These are phyloP conservation scores for Athelia psychrophila DNA, from an alignment of 1,284 basidiomycete species.

Conservation along the genomic window DNA sequence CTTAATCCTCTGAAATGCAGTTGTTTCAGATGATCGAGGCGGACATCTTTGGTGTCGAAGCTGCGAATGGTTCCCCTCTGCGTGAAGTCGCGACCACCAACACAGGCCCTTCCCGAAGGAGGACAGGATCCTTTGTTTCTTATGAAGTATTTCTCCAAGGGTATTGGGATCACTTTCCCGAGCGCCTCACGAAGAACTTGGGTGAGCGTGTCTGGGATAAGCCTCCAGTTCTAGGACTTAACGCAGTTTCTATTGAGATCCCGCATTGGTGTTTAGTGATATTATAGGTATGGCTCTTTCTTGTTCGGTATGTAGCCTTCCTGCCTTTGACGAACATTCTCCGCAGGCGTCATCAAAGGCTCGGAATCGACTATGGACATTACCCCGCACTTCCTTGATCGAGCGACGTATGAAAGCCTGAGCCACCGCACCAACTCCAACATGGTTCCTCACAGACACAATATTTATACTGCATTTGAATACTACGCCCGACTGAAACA, in stretches of 20 bases:
- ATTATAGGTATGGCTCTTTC: slow-evolving; percentile 55
- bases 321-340: not conserved
- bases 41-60: not conserved
- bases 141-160: slow-evolving; percentile 47
- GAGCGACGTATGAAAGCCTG: slow-evolving; percentile 43
- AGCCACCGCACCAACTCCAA: no score
- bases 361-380: slow-evolving; percentile 46
- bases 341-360: slow-evolving; percentile 68
- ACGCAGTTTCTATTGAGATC: slow-evolving; percentile 46
- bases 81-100: no score
- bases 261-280: slow-evolving; percentile 64
- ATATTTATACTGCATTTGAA: slow-evolving; percentile 55
- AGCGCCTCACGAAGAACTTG: slow-evolving; percentile 50
- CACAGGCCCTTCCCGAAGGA: slow-evolving; percentile 1
- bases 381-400: slow-evolving; percentile 38
- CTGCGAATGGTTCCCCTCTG: no score
- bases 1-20: not conserved
- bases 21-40: not conserved
- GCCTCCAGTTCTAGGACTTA: not conserved
- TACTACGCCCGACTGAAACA: slow-evolving; percentile 49
- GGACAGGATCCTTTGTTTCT: slow-evolving; percentile 33
- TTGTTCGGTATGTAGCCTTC: no score
- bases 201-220: slow-evolving; percentile 30
- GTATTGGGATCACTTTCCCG: slow-evolving; percentile 68
- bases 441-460: slow-evolving; percentile 46